phyloP scores from a whole-genome alignment of 768 basidiomycete species.

The Lactifluus pinguis region DNA sequence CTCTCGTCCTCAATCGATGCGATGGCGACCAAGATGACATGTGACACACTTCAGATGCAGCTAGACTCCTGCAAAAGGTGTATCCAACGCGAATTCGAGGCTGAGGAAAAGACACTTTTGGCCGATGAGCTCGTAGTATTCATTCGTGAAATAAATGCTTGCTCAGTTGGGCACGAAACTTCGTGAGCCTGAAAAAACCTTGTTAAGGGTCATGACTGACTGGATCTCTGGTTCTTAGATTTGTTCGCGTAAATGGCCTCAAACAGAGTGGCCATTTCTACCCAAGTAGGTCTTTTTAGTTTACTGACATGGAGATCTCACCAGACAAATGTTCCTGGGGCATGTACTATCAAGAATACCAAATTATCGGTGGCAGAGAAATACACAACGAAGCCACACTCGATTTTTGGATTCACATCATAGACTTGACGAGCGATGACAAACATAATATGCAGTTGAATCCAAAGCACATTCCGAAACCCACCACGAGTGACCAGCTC shows the following conservation, averaged over 20 bases:
- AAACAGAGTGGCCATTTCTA: neutral
- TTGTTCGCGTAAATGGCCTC: neutral
- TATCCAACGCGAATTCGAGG: neutral
- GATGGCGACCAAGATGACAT: neutral
- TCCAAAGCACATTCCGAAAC: neutral
- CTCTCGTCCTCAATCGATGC: neutral
- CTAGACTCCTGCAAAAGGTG: neutral
- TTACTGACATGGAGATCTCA: neutral
- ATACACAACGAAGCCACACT: neutral
- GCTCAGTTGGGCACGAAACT: neutral
- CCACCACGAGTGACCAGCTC: neutral
- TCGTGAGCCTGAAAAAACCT: neutral
- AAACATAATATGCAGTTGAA: conserved; percentile 1
- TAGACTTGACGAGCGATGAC: conserved; percentile 6
- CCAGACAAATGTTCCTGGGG: neutral
- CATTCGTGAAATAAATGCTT: neutral
- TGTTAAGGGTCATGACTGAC: neutral
- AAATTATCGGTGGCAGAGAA: neutral
- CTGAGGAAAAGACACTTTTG: neutral
- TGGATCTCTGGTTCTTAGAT: neutral
- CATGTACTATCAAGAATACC: neutral
- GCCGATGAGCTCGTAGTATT: neutral
- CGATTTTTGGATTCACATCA: neutral
- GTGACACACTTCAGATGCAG: conserved; percentile 1
- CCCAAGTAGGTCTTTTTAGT: neutral